Conservation (phyloP, 345 rosid genomes). For the Gossypium stocksii region DNA sequence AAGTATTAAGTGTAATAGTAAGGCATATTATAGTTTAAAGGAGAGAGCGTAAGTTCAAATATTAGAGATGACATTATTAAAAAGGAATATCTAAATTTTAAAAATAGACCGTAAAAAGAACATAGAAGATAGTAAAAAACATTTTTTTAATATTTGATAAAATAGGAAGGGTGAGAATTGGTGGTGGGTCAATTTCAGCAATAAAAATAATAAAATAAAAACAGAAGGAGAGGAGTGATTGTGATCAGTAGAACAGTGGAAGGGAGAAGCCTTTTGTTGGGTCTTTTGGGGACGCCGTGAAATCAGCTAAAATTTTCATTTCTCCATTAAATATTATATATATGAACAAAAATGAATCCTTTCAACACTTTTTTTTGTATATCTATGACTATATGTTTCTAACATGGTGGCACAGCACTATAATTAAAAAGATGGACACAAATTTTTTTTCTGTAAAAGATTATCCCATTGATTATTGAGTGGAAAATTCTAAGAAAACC, state of each 20-base stretch:
- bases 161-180: background rate
- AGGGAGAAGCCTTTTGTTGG: background rate
- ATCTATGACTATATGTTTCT: background rate
- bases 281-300: background rate
- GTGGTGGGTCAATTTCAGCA: background rate
- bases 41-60: too few species aligned
- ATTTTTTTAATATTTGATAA: background rate
- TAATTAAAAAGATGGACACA: background rate
- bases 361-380: background rate
- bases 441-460: too few species aligned
- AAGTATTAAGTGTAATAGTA: too few species aligned
- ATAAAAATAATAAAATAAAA: too few species aligned
- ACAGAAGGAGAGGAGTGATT: background rate
- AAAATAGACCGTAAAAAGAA: too few species aligned
- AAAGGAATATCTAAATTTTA: accelerated
- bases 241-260: background rate
- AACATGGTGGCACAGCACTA: background rate
- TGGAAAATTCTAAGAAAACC: background rate
- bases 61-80: accelerated
- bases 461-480: background rate
- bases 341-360: too few species aligned
- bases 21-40: too few species aligned
- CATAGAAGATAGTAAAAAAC: too few species aligned
- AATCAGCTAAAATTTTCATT: background rate
- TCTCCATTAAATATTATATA: background rate